These are phyloP conservation scores for Teratosphaeria viscida DNA, from an alignment of 2,329 filamentous ascomycete genomes.

Conservation along the genomic window DNA sequence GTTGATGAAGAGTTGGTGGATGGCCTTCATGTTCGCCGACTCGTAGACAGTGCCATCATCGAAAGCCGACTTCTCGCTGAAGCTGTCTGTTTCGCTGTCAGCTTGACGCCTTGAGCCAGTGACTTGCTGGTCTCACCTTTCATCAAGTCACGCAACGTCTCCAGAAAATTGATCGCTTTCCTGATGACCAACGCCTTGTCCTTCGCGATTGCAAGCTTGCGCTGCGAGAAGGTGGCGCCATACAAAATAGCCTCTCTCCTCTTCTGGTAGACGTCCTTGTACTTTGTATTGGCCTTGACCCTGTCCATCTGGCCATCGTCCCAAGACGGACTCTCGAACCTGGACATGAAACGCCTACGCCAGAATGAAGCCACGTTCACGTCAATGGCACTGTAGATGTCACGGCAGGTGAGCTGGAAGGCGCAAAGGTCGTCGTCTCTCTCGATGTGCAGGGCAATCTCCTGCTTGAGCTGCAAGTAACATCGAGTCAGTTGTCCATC, in stretches of 20 bases:
- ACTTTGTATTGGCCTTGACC: constrained; percentile 17
- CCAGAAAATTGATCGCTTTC: constrained; percentile 15
- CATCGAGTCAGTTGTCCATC: neutral
- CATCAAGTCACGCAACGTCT: constrained; percentile 33
- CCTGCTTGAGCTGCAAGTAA: constrained; percentile 29
- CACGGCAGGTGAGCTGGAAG: constrained; percentile 32
- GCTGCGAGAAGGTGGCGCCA: constrained; percentile 15
- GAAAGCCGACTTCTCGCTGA: constrained; percentile 14
- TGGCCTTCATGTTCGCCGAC: constrained; percentile 25
- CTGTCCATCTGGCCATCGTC: constrained; percentile 4
- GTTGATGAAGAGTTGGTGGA: constrained; percentile 24
- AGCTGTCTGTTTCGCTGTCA: constrained; percentile 21
- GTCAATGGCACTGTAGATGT: constrained; percentile 30
- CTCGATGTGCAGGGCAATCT: constrained; percentile 29
- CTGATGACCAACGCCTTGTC: constrained; percentile 9
- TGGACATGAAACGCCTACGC: constrained; percentile 33
- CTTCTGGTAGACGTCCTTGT: constrained; percentile 29
- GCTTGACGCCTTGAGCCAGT: neutral
- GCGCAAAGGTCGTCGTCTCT: constrained; percentile 34
- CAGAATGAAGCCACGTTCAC: constrained; percentile 35
- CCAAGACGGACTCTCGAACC: constrained; percentile 29
- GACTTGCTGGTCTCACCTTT: constrained; percentile 27
- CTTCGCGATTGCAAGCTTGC: constrained; percentile 7
- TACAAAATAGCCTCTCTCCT: constrained; percentile 17
- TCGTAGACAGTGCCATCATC: constrained; percentile 14